Evolutionary conservation across 2,329 filamentous ascomycete genomes (phyloP), one percentile per base, ranked within the genome.

Genomic region (Penicillium hordei): DNA sequence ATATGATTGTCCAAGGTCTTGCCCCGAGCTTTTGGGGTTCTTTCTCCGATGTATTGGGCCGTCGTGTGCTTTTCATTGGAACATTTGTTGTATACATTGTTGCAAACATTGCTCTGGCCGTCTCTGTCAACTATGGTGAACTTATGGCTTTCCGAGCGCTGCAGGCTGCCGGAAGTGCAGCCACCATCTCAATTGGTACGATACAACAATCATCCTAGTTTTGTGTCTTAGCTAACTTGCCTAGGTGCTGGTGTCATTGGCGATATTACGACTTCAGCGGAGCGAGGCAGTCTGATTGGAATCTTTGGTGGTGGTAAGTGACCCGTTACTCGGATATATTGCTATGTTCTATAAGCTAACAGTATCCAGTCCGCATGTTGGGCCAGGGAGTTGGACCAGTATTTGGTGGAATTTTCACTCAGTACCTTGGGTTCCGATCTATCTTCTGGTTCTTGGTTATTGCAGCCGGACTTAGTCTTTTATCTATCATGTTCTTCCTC

Each of bases 1-100:
- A 83, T 61, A 78, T 82, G 68, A 72, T 83, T 49, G 70, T 82
- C 4, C 82, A 83, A 68, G 82, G 79, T 6, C 66, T 83, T 17
- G 76, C 79, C 3, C 81, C 82, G 0, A 70, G 76, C 4, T 71
- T 83, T 50, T 83, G 79, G 77, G 79, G 77, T 8, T 75, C 79
- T 0, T 68, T 83, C 9, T 79, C 80, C 0, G 81, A 83, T 60
- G 70, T 71, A 0, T 60, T 77, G 6, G 81, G 81, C 0, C 75
- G 81, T 3, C 74, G 81, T 15, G 70, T 73, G 0, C 74, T 78
- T n/a, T 81, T 79, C 55, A 72, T 76, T 15, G 74, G 72, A 25
- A 79, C 79, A 1, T 79, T 83, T 34, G 33, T 71, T 23, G 75
- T 83, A 10, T 83, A 82, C 52, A 74, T 81, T 4, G 56, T 74